Evolutionary conservation across 345 rosid species (phyloP).

Genomic region (Hibiscus trionum): DNA sequence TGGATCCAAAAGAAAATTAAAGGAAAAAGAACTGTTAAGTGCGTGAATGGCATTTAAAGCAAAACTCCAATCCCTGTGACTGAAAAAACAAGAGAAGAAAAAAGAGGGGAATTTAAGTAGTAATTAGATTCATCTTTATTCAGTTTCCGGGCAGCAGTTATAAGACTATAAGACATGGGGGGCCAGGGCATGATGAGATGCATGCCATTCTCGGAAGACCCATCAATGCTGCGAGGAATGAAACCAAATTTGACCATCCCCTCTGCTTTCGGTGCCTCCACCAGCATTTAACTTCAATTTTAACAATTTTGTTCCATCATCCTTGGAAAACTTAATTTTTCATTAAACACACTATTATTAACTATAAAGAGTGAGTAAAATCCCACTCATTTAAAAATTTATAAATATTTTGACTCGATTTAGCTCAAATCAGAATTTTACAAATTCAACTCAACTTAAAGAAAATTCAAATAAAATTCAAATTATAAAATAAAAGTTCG

Average conservation of each 20-base stretch:
- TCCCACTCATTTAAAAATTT: no score
- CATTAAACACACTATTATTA: no score
- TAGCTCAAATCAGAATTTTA: no score
- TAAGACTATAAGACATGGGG: not conserved
- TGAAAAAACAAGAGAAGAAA: no score
- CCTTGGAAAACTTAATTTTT: no score
- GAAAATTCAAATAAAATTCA: no score
- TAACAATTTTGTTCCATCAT: no score
- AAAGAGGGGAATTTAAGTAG: not conserved
- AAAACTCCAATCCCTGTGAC: not conserved
- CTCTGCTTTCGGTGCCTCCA: conserved; percentile 28
- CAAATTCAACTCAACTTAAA: no score
- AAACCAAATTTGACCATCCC: conserved; percentile 29
- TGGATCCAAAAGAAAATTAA: not conserved
- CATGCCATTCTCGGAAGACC: conserved; percentile 25
- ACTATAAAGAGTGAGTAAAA: no score
- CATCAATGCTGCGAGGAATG: conserved; percentile 18
- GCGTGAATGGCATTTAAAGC: not conserved
- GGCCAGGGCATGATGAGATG: conserved; percentile 9
- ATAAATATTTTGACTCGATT: no score
- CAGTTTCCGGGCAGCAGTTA: not conserved
- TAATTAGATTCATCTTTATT: not conserved
- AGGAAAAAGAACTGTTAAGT: not conserved
- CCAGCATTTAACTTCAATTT: no score
- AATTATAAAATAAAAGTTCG: no score